Evolutionary conservation across 352 stramenopile genomes (phyloP).

Genomic region (Globisporangium paddicum): DNA sequence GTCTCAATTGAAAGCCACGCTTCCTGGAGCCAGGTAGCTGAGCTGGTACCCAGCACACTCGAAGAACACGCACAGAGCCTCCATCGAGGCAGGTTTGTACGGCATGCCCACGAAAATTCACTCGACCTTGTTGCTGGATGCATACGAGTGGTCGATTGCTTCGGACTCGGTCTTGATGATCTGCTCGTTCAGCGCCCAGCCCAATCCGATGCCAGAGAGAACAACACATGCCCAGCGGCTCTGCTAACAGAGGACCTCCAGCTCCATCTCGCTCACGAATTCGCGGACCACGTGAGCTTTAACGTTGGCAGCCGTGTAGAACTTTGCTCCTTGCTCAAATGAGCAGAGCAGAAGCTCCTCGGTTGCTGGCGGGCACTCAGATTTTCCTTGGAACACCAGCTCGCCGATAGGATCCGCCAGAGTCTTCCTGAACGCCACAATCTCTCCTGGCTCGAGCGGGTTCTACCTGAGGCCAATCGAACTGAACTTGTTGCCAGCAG

Average conservation of each 20-base stretch:
- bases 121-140: background rate
- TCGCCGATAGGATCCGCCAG: background rate
- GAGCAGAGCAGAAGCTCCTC: background rate
- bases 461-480: background rate
- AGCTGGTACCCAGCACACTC: background rate
- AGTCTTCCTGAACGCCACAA: background rate
- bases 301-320: too few relatives aligned
- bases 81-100: background rate
- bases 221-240: background rate
- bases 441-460: background rate
- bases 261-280: background rate
- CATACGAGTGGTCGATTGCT: background rate
- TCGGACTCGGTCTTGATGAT: background rate
- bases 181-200: background rate
- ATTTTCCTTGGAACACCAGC: background rate
- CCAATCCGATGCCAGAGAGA: background rate
- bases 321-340: background rate
- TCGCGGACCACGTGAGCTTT: too few relatives aligned
- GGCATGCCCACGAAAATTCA: background rate
- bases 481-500: background rate
- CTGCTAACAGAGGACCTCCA: background rate
- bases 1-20: background rate
- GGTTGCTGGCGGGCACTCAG: background rate
- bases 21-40: background rate
- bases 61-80: background rate